These are phyloP conservation scores for Debaryomyces prosopidis DNA, from an alignment of 805 yeast genomes.

Conservation along the genomic window DNA sequence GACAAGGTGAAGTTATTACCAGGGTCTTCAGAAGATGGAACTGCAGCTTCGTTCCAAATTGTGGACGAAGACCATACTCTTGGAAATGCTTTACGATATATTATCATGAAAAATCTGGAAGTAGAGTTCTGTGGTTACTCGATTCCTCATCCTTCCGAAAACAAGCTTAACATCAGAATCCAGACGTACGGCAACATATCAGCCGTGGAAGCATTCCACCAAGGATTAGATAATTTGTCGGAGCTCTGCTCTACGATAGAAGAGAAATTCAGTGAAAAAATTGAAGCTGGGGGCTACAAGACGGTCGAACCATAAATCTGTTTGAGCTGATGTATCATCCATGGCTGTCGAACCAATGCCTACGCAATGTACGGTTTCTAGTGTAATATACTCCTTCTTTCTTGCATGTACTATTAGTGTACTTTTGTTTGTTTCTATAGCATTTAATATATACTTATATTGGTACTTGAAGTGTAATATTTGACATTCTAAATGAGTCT, in stretches of 20 bases:
- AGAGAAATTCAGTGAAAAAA: slow-evolving; percentile 68
- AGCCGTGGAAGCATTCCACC: slow-evolving; percentile 89
- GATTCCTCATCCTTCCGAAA: slow-evolving; percentile 96
- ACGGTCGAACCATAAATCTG: slow-evolving; percentile 47
- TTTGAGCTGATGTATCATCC: no score
- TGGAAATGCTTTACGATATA: slow-evolving; percentile 90
- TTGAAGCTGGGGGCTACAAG: slow-evolving; percentile 55
- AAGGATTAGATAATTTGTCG: slow-evolving; percentile 83
- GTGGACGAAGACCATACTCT: slow-evolving; percentile 93
- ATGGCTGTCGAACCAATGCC: not conserved
- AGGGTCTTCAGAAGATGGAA: slow-evolving; percentile 89
- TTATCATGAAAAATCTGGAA: slow-evolving; percentile 96
- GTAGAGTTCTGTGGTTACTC: slow-evolving; percentile 98
- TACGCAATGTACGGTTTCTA: not conserved
- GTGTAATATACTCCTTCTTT: not conserved
- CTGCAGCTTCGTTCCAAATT: slow-evolving; percentile 92
- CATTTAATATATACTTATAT: slow-evolving; percentile 2
- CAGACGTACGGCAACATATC: slow-evolving; percentile 87
- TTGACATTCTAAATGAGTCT: no score
- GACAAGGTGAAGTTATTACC: slow-evolving; percentile 71
- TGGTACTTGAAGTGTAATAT: not conserved
- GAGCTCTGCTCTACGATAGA: slow-evolving; percentile 85
- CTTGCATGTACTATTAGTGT: slow-evolving; percentile 1
- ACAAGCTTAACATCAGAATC: slow-evolving; percentile 83
- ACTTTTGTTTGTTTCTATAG: slow-evolving; percentile 2